phyloP scores from a whole-genome alignment of 805 yeast genomes.

The Kodamaea restingae region DNA sequence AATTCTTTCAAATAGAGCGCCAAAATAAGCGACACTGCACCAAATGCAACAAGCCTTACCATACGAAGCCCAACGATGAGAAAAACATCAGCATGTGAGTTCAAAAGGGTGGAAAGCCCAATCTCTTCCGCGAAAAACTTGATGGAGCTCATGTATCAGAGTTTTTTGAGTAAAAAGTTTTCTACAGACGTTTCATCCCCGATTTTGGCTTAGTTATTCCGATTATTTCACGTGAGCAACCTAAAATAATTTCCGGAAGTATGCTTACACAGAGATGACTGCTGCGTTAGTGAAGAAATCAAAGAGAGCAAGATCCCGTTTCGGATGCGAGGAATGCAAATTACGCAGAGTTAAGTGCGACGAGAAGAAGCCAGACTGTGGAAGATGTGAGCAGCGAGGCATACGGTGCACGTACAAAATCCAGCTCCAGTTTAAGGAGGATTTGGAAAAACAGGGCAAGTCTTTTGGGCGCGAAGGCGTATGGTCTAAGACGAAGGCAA shows the following conservation, averaged over 20 bases:
- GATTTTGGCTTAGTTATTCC: no score
- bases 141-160: constrained; percentile 2
- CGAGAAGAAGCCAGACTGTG: constrained; percentile 23
- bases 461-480: constrained; percentile 28
- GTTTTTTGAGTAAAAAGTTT: no score
- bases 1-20: constrained; percentile 43
- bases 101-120: constrained; percentile 29
- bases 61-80: constrained; percentile 29
- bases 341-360: constrained; percentile 23
- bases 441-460: constrained; percentile 21
- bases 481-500: constrained; percentile 16
- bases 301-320: constrained; percentile 16
- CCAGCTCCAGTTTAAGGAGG: constrained; percentile 23
- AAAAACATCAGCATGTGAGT: constrained; percentile 30
- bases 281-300: constrained; percentile 1
- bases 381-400: constrained; percentile 16
- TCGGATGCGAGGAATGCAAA: constrained; percentile 24
- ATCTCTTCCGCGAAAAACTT: constrained; percentile 25
- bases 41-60: constrained; percentile 34
- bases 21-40: constrained; percentile 37
- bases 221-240: background rate
- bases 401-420: constrained; percentile 18
- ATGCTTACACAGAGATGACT: background rate
- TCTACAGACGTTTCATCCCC: no score
- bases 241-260: background rate